Conservation (phyloP, 192 early-diverging fungal genomes). For the Entophlyctis luteolus region DNA sequence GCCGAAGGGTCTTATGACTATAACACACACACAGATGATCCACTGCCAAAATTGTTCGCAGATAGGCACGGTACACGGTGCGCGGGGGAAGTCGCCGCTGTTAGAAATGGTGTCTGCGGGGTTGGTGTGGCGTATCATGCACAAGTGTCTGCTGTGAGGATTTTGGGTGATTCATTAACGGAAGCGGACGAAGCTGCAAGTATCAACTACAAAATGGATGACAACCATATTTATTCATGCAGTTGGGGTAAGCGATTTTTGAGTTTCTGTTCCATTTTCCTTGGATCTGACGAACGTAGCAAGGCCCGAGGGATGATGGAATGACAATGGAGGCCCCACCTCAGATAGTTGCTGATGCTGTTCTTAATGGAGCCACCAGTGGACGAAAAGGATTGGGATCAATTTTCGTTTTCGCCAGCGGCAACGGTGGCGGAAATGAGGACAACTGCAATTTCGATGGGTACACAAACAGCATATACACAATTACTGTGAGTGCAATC, state of each 20-base stretch:
- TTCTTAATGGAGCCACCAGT: slow-evolving; percentile 78
- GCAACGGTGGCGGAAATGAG: slow-evolving; percentile 74
- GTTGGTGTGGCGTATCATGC: slow-evolving; percentile 89
- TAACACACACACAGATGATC: slow-evolving; percentile 73
- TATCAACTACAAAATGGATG: slow-evolving; percentile 81
- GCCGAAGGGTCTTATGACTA: slow-evolving; percentile 91
- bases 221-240: slow-evolving; percentile 94
- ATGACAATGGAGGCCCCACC: slow-evolving; percentile 78
- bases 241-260: too few species aligned
- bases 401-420: slow-evolving; percentile 90
- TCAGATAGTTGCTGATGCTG: slow-evolving; percentile 73
- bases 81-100: slow-evolving; percentile 94
- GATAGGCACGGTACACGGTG: slow-evolving; percentile 96
- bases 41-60: slow-evolving; percentile 67
- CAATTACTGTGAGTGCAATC: slow-evolving; percentile 87
- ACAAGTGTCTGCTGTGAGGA: slow-evolving; percentile 76
- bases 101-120: slow-evolving; percentile 85
- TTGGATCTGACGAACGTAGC: too few species aligned
- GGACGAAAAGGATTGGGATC: slow-evolving; percentile 82
- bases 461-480: slow-evolving; percentile 94
- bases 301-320: slow-evolving; percentile 88
- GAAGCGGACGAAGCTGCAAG: slow-evolving; percentile 89
- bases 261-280: too few species aligned
- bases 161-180: slow-evolving; percentile 84
- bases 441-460: slow-evolving; percentile 96